A percentile compares a stretch with the other conserved stretches of the same genome.
Conservation (phyloP, 2,329 filamentous ascomycete species). For the Trichocomaceae sp. region DNA sequence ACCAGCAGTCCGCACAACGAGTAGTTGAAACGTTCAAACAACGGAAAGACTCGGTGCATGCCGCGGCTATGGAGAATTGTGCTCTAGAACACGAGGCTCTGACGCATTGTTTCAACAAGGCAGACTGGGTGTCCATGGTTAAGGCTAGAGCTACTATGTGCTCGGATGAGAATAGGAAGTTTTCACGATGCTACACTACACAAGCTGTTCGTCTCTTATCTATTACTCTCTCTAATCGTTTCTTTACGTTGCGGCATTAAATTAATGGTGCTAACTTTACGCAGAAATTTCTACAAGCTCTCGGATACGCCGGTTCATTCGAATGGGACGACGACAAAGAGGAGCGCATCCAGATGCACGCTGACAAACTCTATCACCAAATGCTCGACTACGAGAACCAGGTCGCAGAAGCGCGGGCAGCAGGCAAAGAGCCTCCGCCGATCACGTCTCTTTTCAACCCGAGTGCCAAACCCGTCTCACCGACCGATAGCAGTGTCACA, state of each 20-base stretch:
- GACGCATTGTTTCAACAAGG: constrained; percentile 71
- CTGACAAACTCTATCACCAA: constrained; percentile 79
- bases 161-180: constrained; percentile 64
- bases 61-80: constrained; percentile 87
- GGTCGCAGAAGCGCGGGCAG: constrained; percentile 54
- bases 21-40: constrained; percentile 80
- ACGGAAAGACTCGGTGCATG: constrained; percentile 68
- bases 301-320: constrained; percentile 72
- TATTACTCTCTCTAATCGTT: neutral
- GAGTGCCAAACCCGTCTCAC: constrained; percentile 19
- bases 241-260: neutral
- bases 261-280: constrained; percentile 5
- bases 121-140: constrained; percentile 56
- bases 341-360: constrained; percentile 91
- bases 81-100: constrained; percentile 77
- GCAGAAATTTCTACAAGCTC: constrained; percentile 77
- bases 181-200: constrained; percentile 82
- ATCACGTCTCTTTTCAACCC: constrained; percentile 42
- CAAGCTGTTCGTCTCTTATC: constrained; percentile 58
- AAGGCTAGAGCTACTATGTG: constrained; percentile 65
- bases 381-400: constrained; percentile 75
- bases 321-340: constrained; percentile 62
- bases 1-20: constrained; percentile 72
- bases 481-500: constrained; percentile 23
- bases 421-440: constrained; percentile 37